phyloP scores from a whole-genome alignment of 1,139 yeast species.

The Scheffersomyces insectosa region DNA sequence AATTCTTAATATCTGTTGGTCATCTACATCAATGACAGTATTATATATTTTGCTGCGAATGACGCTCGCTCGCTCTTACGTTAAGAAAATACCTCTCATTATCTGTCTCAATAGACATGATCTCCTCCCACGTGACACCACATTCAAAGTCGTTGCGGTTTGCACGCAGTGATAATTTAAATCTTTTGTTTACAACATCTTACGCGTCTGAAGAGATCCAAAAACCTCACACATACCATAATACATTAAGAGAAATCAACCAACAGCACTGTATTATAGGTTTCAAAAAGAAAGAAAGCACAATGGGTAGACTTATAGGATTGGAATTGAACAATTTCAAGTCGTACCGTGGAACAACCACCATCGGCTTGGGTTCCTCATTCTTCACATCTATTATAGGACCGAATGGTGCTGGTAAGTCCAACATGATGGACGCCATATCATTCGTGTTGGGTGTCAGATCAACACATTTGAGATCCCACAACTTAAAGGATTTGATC shows the following conservation, averaged over 20 bases:
- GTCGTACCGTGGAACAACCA: conserved; percentile 77
- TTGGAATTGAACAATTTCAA: conserved; percentile 83
- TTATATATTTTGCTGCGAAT: no score
- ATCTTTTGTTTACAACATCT: no score
- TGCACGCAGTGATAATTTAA: no score
- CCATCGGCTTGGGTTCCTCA: conserved; percentile 80
- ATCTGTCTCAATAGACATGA: no score
- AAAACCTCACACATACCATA: no score
- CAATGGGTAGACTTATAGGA: conserved; percentile 77
- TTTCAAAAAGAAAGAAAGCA: not conserved
- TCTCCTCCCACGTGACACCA: no score
- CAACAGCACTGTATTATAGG: not conserved
- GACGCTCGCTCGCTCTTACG: no score
- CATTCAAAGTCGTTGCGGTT: no score
- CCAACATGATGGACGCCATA: conserved; percentile 97
- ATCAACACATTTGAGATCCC: conserved; percentile 75
- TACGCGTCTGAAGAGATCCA: no score
- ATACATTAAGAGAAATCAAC: not conserved
- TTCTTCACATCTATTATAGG: conserved; percentile 91
- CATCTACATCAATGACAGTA: no score
- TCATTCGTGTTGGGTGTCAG: conserved; percentile 91
- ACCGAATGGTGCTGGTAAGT: conserved; percentile 97
- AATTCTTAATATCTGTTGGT: no score
- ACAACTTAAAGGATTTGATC: conserved; percentile 70
- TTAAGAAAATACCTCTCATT: no score